Evolutionary conservation across 495 filamentous ascomycete genomes (phyloP).

Genomic region (Talaromyces nanjingensis): DNA sequence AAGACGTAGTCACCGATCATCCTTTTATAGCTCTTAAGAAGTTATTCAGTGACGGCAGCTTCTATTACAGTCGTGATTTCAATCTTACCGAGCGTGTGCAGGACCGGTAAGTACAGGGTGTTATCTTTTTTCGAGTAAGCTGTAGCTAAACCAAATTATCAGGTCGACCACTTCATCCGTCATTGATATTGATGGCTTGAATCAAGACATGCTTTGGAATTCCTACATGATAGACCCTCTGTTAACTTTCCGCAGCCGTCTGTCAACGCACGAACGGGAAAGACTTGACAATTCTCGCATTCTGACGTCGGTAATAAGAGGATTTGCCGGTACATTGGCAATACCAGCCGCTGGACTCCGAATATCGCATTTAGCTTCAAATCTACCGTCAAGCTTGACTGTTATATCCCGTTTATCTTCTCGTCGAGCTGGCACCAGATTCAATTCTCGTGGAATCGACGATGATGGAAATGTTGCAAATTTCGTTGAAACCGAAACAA

Average conservation of each 20-base stretch:
- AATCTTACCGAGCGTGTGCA: slow-evolving; percentile 92
- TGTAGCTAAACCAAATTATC: neutral
- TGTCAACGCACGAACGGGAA: slow-evolving; percentile 62
- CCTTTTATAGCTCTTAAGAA: slow-evolving; percentile 87
- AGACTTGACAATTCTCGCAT: slow-evolving; percentile 79
- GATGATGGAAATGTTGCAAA: slow-evolving; percentile 97
- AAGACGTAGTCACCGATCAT: slow-evolving; percentile 67
- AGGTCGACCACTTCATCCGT: slow-evolving; percentile 43
- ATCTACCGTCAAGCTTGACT: slow-evolving; percentile 76
- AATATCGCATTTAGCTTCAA: slow-evolving; percentile 41
- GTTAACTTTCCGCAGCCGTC: slow-evolving; percentile 74
- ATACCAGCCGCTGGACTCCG: slow-evolving; percentile 62
- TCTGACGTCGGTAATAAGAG: slow-evolving; percentile 87
- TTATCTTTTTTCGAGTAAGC: slow-evolving; percentile 9
- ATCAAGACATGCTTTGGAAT: slow-evolving; percentile 93
- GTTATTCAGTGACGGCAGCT: slow-evolving; percentile 87
- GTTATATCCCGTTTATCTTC: slow-evolving; percentile 90
- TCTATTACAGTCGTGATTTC: slow-evolving; percentile 97
- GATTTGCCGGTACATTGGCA: slow-evolving; percentile 77
- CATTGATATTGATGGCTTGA: slow-evolving; percentile 76
- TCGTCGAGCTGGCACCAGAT: slow-evolving; percentile 84
- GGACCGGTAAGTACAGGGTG: slow-evolving; percentile 58
- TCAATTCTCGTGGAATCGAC: slow-evolving; percentile 94
- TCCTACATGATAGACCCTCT: slow-evolving; percentile 95
- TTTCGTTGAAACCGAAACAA: slow-evolving; percentile 66